These are phyloP conservation scores for Fusarium graminum DNA, from an alignment of 2,329 filamentous ascomycete genomes.

Conservation along the genomic window DNA sequence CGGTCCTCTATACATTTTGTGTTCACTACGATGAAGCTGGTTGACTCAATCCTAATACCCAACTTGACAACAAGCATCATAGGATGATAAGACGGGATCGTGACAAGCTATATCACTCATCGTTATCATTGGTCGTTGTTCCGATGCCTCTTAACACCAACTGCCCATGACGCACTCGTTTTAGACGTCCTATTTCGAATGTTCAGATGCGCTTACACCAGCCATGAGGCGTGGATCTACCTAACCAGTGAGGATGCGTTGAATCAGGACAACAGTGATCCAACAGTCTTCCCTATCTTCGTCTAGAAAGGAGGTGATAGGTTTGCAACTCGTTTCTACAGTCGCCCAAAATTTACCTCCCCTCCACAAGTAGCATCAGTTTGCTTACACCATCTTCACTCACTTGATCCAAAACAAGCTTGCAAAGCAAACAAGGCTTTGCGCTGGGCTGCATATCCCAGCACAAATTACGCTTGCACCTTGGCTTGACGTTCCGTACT, in stretches of 20 bases:
- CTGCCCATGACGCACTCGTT: background rate
- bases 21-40: background rate
- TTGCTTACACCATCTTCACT: background rate
- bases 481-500: conserved; percentile 23
- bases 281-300: background rate
- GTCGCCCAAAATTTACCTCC: background rate
- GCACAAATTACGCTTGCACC: conserved; percentile 2
- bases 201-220: background rate
- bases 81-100: conserved; percentile 8
- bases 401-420: background rate
- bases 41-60: background rate
- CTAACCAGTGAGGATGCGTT: background rate
- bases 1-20: too few species aligned
- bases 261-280: background rate
- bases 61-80: conserved; percentile 9
- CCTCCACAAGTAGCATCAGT: background rate
- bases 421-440: background rate
- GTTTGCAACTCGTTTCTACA: background rate
- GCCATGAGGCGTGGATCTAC: background rate
- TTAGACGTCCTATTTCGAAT: background rate
- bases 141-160: conserved; percentile 5
- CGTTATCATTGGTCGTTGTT: conserved; percentile 21
- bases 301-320: background rate
- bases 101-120: conserved; percentile 13
- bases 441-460: background rate